Conservation (phyloP, 345 rosid genomes). For the Lepidium sativum region DNA sequence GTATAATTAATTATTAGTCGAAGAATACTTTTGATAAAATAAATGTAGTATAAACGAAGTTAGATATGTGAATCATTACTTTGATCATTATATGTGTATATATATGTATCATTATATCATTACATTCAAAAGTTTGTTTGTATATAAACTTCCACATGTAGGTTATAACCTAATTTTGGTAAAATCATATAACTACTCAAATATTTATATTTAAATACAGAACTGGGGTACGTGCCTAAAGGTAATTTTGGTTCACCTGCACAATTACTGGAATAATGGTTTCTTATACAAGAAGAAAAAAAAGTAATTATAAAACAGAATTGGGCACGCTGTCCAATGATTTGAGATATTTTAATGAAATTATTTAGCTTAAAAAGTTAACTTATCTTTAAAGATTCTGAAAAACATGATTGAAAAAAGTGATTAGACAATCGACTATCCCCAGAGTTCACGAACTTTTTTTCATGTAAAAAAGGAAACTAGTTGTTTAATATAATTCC, state of each 20-base stretch:
- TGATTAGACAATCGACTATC: slow-evolving; percentile 8
- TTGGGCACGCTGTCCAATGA: not conserved
- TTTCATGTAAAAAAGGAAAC: too few relatives aligned
- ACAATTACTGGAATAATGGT: slow-evolving; percentile 6
- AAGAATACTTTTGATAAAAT: slow-evolving; percentile 10
- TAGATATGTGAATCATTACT: slow-evolving; percentile 1
- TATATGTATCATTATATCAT: not conserved
- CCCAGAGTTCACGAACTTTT: too few relatives aligned
- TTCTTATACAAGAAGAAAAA: not conserved
- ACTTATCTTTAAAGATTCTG: not conserved
- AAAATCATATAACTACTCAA: not conserved
- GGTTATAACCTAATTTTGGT: not conserved
- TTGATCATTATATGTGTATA: not conserved
- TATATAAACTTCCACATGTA: not conserved
- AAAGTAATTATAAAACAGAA: not conserved
- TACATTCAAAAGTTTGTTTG: not conserved
- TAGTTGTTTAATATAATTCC: not conserved
- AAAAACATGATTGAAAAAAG: not conserved
- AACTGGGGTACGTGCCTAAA: not conserved
- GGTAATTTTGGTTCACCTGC: slow-evolving; percentile 23
- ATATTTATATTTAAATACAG: not conserved
- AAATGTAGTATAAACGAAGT: slow-evolving; percentile 5
- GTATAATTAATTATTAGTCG: not conserved
- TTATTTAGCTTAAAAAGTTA: not conserved
- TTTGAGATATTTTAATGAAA: not conserved